Conservation (phyloP, 495 filamentous ascomycete species). For the Lasiosphaeriaceae sp. region DNA sequence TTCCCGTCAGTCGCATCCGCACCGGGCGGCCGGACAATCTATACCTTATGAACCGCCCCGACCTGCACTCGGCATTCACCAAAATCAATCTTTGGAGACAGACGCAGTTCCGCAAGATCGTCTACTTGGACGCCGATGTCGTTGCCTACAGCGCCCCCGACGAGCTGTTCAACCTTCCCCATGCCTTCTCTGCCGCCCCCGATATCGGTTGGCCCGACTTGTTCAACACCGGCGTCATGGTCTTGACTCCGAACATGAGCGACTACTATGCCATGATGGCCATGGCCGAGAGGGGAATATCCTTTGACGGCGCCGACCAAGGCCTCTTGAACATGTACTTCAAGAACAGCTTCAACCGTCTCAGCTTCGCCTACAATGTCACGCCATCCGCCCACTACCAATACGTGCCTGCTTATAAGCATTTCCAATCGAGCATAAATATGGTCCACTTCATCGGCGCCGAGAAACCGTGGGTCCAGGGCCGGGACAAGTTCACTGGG, state of each 20-base stretch:
- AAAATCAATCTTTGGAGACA: conserved; percentile 95
- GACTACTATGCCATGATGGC: conserved; percentile 82
- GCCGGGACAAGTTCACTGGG: conserved; percentile 53
- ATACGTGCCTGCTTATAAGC: conserved; percentile 88
- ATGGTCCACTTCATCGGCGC: conserved; percentile 91
- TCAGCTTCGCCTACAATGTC: conserved; percentile 96
- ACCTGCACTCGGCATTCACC: conserved; percentile 87
- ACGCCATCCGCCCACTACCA: conserved; percentile 94
- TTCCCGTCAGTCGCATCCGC: conserved; percentile 73
- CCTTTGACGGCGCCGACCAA: conserved; percentile 97
- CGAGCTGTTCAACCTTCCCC: conserved; percentile 77
- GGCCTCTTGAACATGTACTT: conserved; percentile 96
- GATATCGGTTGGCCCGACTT: conserved; percentile 98
- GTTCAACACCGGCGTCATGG: conserved; percentile 97
- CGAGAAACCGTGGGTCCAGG: conserved; percentile 82
- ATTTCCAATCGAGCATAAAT: conserved; percentile 83
- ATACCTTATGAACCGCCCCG: conserved; percentile 83
- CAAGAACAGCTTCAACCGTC: conserved; percentile 69
- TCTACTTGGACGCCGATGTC: conserved; percentile 90
- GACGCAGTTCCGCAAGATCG: conserved; percentile 81
- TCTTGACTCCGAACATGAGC: conserved; percentile 76
- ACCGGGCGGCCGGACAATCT: conserved; percentile 79
- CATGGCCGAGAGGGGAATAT: conserved; percentile 79
- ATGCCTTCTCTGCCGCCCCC: conserved; percentile 82
- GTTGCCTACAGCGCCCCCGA: conserved; percentile 84